These are phyloP conservation scores for Fusarium temperatum DNA, from an alignment of 2,329 filamentous ascomycete genomes.

Conservation along the genomic window DNA sequence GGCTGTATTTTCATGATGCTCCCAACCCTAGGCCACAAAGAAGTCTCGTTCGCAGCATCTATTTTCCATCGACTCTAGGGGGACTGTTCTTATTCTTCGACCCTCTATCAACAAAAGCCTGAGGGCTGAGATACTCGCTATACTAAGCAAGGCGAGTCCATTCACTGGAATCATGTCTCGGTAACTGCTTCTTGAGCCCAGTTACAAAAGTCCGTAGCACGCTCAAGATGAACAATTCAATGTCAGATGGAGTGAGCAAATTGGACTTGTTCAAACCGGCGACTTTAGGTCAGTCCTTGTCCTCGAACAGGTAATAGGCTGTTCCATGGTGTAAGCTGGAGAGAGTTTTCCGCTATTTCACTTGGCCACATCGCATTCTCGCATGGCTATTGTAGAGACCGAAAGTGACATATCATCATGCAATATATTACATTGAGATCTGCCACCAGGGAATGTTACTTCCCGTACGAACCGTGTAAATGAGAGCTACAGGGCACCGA, in stretches of 20 bases:
- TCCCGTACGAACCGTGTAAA: fast-evolving
- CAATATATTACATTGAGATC: neutral
- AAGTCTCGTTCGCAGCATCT: neutral
- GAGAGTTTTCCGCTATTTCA: fast-evolving
- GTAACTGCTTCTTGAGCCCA: neutral
- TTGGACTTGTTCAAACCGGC: neutral
- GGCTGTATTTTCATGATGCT: fast-evolving
- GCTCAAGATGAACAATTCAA: neutral
- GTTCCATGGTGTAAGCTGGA: neutral
- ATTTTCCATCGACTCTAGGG: neutral
- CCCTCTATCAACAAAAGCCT: neutral
- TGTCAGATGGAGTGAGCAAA: fast-evolving
- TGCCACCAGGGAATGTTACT: neutral
- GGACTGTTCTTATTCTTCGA: neutral
- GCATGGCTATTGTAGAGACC: neutral
- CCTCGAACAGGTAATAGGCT: neutral
- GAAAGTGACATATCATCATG: neutral
- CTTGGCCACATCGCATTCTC: neutral
- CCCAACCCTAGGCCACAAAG: neutral
- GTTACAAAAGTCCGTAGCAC: neutral
- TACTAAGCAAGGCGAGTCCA: neutral
- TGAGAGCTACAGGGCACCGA: neutral
- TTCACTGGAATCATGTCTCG: neutral
- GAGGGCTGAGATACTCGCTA: neutral
- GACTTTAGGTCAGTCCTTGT: neutral